phyloP scores from a whole-genome alignment of 495 filamentous ascomycete species.

The Annulohypoxylon bovei region DNA sequence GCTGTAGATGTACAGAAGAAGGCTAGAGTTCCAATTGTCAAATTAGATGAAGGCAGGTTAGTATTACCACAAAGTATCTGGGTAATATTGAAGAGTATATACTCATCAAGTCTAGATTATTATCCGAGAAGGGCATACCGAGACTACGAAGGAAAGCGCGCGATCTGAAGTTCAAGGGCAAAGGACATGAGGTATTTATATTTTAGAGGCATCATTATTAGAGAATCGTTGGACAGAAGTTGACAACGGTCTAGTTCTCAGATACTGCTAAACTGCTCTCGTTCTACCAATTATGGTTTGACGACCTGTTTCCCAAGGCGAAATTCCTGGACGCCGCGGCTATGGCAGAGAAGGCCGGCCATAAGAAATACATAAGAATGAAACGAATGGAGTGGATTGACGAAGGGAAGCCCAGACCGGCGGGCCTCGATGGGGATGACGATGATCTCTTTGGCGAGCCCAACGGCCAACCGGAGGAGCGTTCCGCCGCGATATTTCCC shows the following conservation, averaged over 20 bases:
- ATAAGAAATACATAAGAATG: conserved; percentile 78
- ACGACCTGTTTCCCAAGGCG: conserved; percentile 93
- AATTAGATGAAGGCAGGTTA: conserved; percentile 84
- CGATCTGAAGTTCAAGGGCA: conserved; percentile 84
- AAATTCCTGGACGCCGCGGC: conserved; percentile 89
- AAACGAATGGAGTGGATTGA: conserved; percentile 80
- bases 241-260: conserved; percentile 68
- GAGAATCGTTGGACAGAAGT: not conserved
- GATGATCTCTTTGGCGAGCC: conserved; percentile 47
- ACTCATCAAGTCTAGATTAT: conserved; percentile 61
- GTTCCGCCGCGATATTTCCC: conserved; percentile 47
- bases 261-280: conserved; percentile 84
- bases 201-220: no score
- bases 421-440: conserved; percentile 61
- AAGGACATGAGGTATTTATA: conserved; percentile 83
- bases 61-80: conserved; percentile 10
- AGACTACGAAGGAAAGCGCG: conserved; percentile 78
- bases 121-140: conserved; percentile 84
- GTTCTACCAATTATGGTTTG: conserved; percentile 96
- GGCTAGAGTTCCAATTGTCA: conserved; percentile 74
- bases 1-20: conserved; percentile 84
- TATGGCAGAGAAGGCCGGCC: conserved; percentile 94
- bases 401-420: conserved; percentile 67
- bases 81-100: not conserved
- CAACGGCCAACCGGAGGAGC: conserved; percentile 43